Evolutionary conservation across 805 yeast genomes (phyloP).

Genomic region (Candida sphagnicola): DNA sequence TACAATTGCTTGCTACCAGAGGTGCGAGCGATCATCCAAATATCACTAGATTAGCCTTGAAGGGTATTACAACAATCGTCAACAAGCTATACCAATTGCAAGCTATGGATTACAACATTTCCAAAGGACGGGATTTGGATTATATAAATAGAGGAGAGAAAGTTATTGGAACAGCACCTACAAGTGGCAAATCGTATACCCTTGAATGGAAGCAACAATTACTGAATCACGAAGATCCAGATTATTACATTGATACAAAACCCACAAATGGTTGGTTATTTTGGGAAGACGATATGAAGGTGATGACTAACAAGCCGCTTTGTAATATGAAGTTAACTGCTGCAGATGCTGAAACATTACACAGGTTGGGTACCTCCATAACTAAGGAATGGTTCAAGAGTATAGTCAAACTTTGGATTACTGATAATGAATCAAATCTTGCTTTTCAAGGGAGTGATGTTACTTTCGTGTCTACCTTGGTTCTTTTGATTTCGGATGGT

Average conservation of each 20-base stretch:
- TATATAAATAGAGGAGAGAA: constrained; percentile 31
- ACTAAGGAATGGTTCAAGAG: constrained; percentile 56
- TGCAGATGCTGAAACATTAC: constrained; percentile 41
- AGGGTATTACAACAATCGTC: constrained; percentile 53
- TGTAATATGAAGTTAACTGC: constrained; percentile 28
- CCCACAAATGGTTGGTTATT: constrained; percentile 65
- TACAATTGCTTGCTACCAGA: constrained; percentile 42
- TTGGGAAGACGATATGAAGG: constrained; percentile 61
- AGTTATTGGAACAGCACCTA: constrained; percentile 39
- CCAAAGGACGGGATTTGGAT: constrained; percentile 38
- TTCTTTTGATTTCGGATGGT: constrained; percentile 46
- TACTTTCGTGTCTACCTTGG: constrained; percentile 47
- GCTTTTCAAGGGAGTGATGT: constrained; percentile 67
- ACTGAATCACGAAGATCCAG: constrained; percentile 42
- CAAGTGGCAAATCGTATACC: constrained; percentile 30
- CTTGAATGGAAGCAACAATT: constrained; percentile 49
- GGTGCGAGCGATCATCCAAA: constrained; percentile 67
- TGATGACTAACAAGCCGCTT: constrained; percentile 32
- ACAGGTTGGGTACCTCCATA: constrained; percentile 40
- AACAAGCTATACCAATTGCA: constrained; percentile 45
- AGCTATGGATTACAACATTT: constrained; percentile 43
- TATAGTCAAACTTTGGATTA: constrained; percentile 48
- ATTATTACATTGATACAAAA: constrained; percentile 55
- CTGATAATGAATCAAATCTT: constrained; percentile 67
- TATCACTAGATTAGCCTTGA: constrained; percentile 55